Base-by-base conservation (phyloP, 1,284 basidiomycete genomes). In the Coniferiporia weirii region DNA sequence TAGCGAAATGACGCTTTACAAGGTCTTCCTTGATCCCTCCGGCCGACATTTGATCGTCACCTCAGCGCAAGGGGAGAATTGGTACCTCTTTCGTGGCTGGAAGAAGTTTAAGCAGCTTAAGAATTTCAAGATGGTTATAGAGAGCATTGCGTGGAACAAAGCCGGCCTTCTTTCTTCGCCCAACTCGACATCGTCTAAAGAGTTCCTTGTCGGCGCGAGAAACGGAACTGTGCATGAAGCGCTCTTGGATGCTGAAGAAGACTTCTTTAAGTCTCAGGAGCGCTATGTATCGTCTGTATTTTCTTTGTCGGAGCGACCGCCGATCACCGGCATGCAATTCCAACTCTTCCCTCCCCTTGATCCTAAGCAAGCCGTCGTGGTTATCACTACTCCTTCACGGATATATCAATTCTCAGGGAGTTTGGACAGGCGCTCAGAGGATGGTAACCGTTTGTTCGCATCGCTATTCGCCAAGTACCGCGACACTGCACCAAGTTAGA, bases 81-180 rank as follows among this genome's bases (percentile, higher is more conserved):
- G 92, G 85, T 98, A 99, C 71, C 78, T 94, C 3, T 94, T 80
- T 71, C 81, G 84, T 63, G 82, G 81, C 19, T 88, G 87, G 83
- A 89, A 89, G 73, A 91, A 92, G 67, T 87, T 91, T 0, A 81
- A 84, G 54, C 85, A 80, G 40, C 74, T 97, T 50, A 87, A 93
- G 67, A 82, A 84, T 17, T 87, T 95, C 70, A 89, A 93, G 69
- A 90, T 95, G 76, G 79, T 92, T 65, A 87, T 98, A 64, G 93
- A 95, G 67, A 89, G 92, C 62, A 79, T 98, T n/a, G 92, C 92
- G 0, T 98, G 96, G 96, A 94, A 95, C 67, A 86, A 84, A 65
- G 76, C 87, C n/a, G 81, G 82, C 12, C 72, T 91, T 19, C 74
- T 91, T 15, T 82, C 85, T 1, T 77, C 84, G 0, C 75, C 82